A percentile compares a stretch with the other conserved stretches of the same genome.
Conservation (phyloP, 176 grass and related monocot species). For the Musa itinerans region DNA sequence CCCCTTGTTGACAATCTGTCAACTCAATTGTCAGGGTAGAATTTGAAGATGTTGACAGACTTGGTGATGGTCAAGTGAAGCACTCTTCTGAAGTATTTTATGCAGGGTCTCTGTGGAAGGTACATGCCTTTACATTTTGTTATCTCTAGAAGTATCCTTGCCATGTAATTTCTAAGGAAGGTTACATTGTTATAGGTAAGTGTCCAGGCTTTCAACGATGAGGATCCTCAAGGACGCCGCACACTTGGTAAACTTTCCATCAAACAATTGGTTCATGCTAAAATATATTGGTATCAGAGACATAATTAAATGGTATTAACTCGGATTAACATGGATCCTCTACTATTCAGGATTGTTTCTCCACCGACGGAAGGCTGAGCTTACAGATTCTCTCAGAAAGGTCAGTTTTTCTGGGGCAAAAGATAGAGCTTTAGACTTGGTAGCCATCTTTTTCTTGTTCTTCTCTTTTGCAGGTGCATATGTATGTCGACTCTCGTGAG, state of each 20-base stretch:
- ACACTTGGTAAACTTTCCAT: constrained; percentile 65
- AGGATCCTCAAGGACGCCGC: constrained; percentile 89
- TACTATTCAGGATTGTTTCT: constrained; percentile 75
- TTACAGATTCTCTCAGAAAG: constrained; percentile 70
- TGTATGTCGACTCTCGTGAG: constrained; percentile 78
- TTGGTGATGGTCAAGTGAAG: constrained; percentile 84
- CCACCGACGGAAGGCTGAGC: constrained; percentile 83
- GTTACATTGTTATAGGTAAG: constrained; percentile 52
- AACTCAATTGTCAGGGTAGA: constrained; percentile 46
- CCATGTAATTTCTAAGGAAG: constrained; percentile 7
- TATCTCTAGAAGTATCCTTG: background rate
- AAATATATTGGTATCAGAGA: constrained; percentile 7
- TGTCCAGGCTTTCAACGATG: constrained; percentile 98
- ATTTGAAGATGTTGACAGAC: constrained; percentile 90
- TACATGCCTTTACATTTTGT: constrained; percentile 19
- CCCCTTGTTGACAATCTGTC: background rate
- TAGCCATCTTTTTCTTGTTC: background rate
- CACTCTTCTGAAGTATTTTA: constrained; percentile 97
- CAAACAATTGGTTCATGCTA: background rate
- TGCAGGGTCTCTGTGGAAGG: constrained; percentile 95
- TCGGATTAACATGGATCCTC: background rate
- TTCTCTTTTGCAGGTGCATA: constrained; percentile 44
- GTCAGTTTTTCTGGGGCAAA: constrained; percentile 27
- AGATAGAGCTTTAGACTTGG: constrained; percentile 8
- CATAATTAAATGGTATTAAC: background rate